phyloP scores from a whole-genome alignment of 2,329 filamentous ascomycete genomes.

The Hymenoscyphus infarciens region DNA sequence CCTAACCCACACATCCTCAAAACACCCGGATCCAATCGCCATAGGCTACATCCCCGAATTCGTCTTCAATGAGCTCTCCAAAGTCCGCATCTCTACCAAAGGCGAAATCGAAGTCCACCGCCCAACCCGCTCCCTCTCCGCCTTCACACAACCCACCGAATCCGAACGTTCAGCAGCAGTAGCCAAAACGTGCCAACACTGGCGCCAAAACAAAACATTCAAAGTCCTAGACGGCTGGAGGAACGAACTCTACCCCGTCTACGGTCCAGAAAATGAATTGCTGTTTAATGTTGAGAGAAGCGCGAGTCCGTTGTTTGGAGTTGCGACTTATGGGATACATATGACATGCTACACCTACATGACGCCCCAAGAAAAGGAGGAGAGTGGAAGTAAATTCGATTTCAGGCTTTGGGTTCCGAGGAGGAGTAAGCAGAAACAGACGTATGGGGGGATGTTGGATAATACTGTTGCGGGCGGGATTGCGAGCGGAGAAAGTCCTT shows the following conservation, averaged over 20 bases:
- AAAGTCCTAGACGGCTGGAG: constrained; percentile 74
- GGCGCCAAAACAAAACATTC: constrained; percentile 70
- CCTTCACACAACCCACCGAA: constrained; percentile 57
- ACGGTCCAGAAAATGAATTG: constrained; percentile 56
- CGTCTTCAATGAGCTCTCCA: constrained; percentile 48
- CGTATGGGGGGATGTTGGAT: constrained; percentile 87
- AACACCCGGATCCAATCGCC: constrained; percentile 41
- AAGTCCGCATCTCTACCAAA: constrained; percentile 48
- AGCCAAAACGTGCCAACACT: constrained; percentile 57
- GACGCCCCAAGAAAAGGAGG: constrained; percentile 19
- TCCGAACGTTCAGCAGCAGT: constrained; percentile 57
- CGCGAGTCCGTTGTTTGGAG: constrained; percentile 69
- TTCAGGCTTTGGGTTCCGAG: constrained; percentile 82
- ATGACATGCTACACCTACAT: constrained; percentile 66
- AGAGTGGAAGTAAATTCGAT: constrained; percentile 45
- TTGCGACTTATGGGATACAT: constrained; percentile 76
- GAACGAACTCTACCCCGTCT: constrained; percentile 76
- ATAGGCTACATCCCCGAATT: constrained; percentile 58
- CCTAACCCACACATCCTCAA: constrained; percentile 48
- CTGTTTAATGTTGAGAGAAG: constrained; percentile 75
- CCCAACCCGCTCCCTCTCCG: constrained; percentile 56
- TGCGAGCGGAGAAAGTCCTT: constrained; percentile 72
- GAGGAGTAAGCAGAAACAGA: constrained; percentile 73
- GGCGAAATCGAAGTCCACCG: constrained; percentile 61
- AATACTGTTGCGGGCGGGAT: constrained; percentile 88